Conservation (phyloP, 176 grass and related monocot species). For the Stipa capillata region DNA sequence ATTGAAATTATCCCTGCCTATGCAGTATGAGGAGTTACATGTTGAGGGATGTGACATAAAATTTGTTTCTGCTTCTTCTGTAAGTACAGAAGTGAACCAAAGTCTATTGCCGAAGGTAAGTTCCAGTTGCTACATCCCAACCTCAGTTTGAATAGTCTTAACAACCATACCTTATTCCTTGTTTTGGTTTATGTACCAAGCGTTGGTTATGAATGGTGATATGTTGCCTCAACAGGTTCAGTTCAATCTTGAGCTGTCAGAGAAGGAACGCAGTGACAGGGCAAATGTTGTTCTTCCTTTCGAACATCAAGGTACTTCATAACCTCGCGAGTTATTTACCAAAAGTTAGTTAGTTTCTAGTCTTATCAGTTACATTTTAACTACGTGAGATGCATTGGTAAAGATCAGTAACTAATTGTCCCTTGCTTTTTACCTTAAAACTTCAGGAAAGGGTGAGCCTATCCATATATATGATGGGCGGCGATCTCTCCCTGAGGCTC, state of each 20-base stretch:
- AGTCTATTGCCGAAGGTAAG: constrained; percentile 83
- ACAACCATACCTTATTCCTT: neutral
- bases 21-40: constrained; percentile 59
- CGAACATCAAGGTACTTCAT: constrained; percentile 76
- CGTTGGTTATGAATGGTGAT: neutral
- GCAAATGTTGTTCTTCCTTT: constrained; percentile 94
- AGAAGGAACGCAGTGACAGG: constrained; percentile 70
- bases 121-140: neutral
- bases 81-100: constrained; percentile 50
- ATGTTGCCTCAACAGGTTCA: constrained; percentile 56
- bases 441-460: constrained; percentile 57
- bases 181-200: neutral
- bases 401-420: neutral
- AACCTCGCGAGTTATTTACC: neutral
- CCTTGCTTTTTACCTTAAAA: neutral
- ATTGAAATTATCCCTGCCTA: neutral
- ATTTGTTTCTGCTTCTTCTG: constrained; percentile 47
- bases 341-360: neutral
- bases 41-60: constrained; percentile 54
- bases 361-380: neutral
- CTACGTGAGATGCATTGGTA: neutral
- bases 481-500: constrained; percentile 43
- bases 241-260: constrained; percentile 93
- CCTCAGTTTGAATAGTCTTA: neutral
- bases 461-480: constrained; percentile 82